Evolutionary conservation across 2,329 filamentous ascomycete genomes (phyloP).

Genomic region (Septoria linicola): DNA sequence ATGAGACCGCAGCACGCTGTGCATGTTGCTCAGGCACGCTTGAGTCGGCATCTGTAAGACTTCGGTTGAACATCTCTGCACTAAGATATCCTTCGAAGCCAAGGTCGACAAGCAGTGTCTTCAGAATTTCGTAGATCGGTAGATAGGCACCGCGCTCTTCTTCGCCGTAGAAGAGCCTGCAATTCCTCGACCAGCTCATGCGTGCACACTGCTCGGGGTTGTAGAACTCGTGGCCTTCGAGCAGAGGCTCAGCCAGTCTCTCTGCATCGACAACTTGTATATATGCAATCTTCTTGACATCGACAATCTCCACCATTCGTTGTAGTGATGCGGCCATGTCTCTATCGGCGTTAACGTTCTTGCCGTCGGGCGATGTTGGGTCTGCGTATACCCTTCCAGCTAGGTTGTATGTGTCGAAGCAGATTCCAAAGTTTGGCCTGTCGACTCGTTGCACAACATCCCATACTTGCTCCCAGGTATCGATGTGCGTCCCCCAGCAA

Average conservation of each 20-base stretch:
- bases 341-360: conserved; percentile 55
- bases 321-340: conserved; percentile 56
- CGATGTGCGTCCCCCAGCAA: conserved; percentile 67
- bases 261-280: conserved; percentile 76
- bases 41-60: conserved; percentile 55
- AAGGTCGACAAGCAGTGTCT: conserved; percentile 61
- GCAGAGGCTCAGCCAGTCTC: conserved; percentile 57
- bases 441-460: conserved; percentile 65
- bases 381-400: conserved; percentile 70
- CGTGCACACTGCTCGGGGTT: conserved; percentile 57
- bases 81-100: conserved; percentile 70
- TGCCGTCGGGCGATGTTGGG: conserved; percentile 55
- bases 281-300: conserved; percentile 68
- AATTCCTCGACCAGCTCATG: conserved; percentile 80
- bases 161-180: conserved; percentile 67
- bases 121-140: conserved; percentile 61
- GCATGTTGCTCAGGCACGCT: conserved; percentile 58
- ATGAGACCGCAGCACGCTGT: conserved; percentile 50
- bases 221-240: conserved; percentile 59
- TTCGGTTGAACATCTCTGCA: conserved; percentile 67
- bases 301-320: conserved; percentile 55
- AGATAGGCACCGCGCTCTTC: conserved; percentile 64
- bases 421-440: conserved; percentile 70
- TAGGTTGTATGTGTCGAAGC: conserved; percentile 77
- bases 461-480: conserved; percentile 73